Evolutionary conservation across 306 rosid genomes (phyloP).

Genomic region (Quercus alba): DNA sequence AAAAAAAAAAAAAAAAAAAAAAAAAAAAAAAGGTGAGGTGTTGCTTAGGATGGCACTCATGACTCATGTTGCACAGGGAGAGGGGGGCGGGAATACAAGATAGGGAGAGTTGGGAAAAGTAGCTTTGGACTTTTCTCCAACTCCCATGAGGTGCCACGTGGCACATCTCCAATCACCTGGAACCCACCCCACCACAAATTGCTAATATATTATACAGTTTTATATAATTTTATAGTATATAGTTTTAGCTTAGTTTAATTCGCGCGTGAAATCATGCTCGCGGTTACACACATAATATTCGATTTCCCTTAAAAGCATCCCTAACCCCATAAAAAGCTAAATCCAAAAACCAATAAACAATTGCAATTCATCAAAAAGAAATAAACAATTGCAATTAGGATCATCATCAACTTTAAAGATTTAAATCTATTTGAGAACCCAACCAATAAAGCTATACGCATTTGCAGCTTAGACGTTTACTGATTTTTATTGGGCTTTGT

Average conservation of each 20-base stretch:
- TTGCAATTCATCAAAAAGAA: slow-evolving; percentile 8
- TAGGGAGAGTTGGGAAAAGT: slow-evolving; percentile 30
- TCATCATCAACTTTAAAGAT: slow-evolving; percentile 34
- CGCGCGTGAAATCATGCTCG: slow-evolving; percentile 30
- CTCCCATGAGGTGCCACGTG: slow-evolving; percentile 44
- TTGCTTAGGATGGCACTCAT: slow-evolving; percentile 24
- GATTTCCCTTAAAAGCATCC: slow-evolving; percentile 61
- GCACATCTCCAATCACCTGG: slow-evolving; percentile 13
- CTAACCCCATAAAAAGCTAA: slow-evolving; percentile 38
- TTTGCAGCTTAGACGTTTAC: background rate
- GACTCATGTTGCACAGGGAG: slow-evolving; percentile 3
- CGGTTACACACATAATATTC: slow-evolving; percentile 38
- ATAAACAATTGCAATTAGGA: slow-evolving; percentile 28
- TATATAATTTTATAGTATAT: too few relatives aligned
- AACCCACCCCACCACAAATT: slow-evolving; percentile 2
- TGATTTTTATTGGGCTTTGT: background rate
- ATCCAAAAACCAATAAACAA: slow-evolving; percentile 34
- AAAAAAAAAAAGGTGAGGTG: background rate
- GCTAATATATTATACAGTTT: too few relatives aligned
- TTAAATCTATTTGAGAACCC: slow-evolving; percentile 43
- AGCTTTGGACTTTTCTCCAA: slow-evolving; percentile 45
- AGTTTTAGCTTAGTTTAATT: slow-evolving; percentile 10
- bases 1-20: too few relatives aligned
- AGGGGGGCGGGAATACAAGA: background rate
- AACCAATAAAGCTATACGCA: slow-evolving; percentile 17